Conservation (phyloP, 768 basidiomycete genomes). For the Leccinum longicurvipes region DNA sequence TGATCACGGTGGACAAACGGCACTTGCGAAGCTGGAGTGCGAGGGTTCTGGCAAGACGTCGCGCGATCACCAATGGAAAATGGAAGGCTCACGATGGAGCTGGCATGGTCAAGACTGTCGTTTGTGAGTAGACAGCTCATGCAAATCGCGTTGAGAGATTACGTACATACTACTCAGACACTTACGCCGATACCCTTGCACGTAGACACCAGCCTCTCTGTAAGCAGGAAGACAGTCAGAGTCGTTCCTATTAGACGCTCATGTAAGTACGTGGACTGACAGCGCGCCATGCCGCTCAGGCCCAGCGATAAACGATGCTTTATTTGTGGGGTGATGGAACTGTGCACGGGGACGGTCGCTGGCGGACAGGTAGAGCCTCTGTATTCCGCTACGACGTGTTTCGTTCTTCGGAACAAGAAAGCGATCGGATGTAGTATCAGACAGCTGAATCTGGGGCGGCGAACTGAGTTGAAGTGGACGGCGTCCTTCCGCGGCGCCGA, state of each 20-base stretch:
- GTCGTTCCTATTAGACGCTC: too few relatives aligned
- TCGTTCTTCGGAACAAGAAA: not conserved
- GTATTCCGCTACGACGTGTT: not conserved
- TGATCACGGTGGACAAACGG: constrained; percentile 32
- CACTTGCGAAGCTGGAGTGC: constrained; percentile 42
- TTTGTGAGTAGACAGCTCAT: constrained; percentile 64
- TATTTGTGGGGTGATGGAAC: not conserved
- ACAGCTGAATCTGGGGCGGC: not conserved
- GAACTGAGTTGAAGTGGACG: not conserved
- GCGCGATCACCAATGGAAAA: constrained; percentile 44
- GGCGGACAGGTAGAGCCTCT: too few relatives aligned
- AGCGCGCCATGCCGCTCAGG: constrained; percentile 23
- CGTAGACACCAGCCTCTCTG: too few relatives aligned
- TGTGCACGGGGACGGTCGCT: not conserved
- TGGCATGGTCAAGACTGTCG: constrained; percentile 54
- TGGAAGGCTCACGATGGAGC: constrained; percentile 31
- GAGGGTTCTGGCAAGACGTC: constrained; percentile 57
- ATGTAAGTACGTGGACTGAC: constrained; percentile 21
- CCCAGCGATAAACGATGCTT: too few relatives aligned
- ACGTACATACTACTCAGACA: not conserved
- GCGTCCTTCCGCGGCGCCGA: not conserved
- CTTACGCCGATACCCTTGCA: constrained; percentile 36
- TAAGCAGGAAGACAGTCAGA: too few relatives aligned
- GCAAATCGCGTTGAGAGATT: constrained; percentile 22
- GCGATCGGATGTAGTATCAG: not conserved